Base-by-base conservation (phyloP, 768 basidiomycete species). In the Boletus reticuloceps region DNA sequence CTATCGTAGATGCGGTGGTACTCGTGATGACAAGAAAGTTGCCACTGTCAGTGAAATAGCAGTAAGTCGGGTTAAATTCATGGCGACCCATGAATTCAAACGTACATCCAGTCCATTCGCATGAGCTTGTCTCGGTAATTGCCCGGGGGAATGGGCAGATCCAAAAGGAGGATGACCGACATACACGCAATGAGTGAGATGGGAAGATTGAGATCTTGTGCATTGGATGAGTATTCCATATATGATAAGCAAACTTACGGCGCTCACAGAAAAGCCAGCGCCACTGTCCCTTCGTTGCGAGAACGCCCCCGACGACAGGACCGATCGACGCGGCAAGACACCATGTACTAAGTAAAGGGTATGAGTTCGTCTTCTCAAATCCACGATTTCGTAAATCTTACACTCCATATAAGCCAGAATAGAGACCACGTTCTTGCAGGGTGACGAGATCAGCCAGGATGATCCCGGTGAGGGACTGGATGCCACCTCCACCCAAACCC, bases 371-470 rank as follows among this genome's bases (percentile, higher is more conserved):
- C 13, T 25, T 9, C 2, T 36, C 12, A 2, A 0, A 10, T 17
- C 10, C 20, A 36, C 20, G n/a, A 22, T 47, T 20, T 13, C 44
- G 14, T 8, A 44, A 1, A 6, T 17, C 71, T 51, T 37, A 72
- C 73, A 77, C 52, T 22, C 67, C 76, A 19, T 76, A 65, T 13
- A 80, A 43, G 11, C 72, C 75, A 3, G 63, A 58, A 55, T 72
- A 78, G 1, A 58, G 32, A 4, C 81, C 81, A 8, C 82, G 72
- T 43, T 81, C 76, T 14, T 62, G 47, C 10, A 83, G 67, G 4
- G 79, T 71, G 17, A 82, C 76, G 7, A 82, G 61, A 55, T 82
- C 81, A 14, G 72, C 66, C 3, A 79, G 47, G 40, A 82, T 66
- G 36, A 82, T 79, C 5, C 74, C 71, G 3, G 69, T 63, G 14